Percentiles rank a stretch among this genome's conserved stretches.
Evolutionary conservation across 2,329 filamentous ascomycete genomes (phyloP).

Genomic region (Neurospora sp.): DNA sequence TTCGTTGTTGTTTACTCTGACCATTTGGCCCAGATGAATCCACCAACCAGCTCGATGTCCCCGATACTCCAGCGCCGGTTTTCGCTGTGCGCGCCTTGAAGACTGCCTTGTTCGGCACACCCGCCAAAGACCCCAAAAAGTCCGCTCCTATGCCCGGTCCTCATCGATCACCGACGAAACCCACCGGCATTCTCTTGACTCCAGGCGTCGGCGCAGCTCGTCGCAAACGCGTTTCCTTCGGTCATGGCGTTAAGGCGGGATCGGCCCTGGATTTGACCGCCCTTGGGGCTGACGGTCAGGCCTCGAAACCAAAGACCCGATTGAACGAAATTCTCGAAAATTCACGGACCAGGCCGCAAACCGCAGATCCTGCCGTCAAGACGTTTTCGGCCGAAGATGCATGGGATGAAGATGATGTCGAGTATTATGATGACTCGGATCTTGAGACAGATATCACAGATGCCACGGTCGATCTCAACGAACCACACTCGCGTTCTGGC

Average conservation of each 20-base stretch:
- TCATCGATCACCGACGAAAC: slow-evolving; percentile 36
- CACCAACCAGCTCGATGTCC: slow-evolving; percentile 40
- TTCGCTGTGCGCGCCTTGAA: slow-evolving; percentile 58
- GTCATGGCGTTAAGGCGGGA: slow-evolving; percentile 41
- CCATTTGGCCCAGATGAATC: slow-evolving; percentile 23
- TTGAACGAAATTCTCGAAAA: slow-evolving; percentile 38
- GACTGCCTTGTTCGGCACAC: slow-evolving; percentile 54
- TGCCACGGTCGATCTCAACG: slow-evolving; percentile 59
- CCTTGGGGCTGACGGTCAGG: slow-evolving; percentile 21
- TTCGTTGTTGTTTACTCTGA: not conserved
- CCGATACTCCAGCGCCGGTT: slow-evolving; percentile 56
- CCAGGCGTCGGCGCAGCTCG: slow-evolving; percentile 51
- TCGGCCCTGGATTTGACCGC: slow-evolving; percentile 23
- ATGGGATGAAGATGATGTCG: slow-evolving; percentile 42
- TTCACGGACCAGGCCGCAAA: slow-evolving; percentile 21
- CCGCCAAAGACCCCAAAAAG: slow-evolving; percentile 23
- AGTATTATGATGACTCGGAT: slow-evolving; percentile 3
- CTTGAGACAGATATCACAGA: slow-evolving; percentile 36
- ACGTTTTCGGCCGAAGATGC: slow-evolving; percentile 29
- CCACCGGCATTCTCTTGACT: slow-evolving; percentile 52
- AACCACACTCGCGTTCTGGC: slow-evolving; percentile 65
- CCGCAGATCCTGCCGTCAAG: slow-evolving; percentile 6
- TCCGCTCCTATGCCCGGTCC: slow-evolving; percentile 15
- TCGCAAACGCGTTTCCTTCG: slow-evolving; percentile 58
- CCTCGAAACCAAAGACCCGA: slow-evolving; percentile 28